phyloP scores from a whole-genome alignment of 2,329 filamentous ascomycete genomes.

The Pleoardoris graminearum region DNA sequence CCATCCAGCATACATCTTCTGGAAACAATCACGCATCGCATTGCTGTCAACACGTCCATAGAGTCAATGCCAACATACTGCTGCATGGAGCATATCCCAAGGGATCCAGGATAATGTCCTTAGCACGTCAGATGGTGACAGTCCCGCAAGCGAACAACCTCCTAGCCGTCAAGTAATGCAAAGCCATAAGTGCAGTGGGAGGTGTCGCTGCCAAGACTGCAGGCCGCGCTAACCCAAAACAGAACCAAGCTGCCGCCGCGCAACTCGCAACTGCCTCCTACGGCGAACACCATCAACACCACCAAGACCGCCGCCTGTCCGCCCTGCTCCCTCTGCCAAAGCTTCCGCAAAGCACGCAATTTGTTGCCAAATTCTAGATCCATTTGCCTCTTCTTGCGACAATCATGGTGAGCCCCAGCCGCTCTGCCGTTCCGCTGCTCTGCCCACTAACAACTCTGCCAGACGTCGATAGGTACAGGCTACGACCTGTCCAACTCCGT shows the following conservation, averaged over 20 bases:
- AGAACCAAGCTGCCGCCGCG: conserved; percentile 30
- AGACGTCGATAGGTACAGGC: conserved; percentile 99
- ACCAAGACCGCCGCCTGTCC: conserved; percentile 12
- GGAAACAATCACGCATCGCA: too few relatives aligned
- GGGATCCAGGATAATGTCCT: too few relatives aligned
- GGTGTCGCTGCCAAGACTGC: neutral
- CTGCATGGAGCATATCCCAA: too few relatives aligned
- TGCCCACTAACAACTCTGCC: conserved; percentile 24
- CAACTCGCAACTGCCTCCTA: conserved; percentile 37
- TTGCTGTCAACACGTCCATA: too few relatives aligned
- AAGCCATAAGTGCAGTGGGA: too few relatives aligned
- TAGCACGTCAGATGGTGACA: too few relatives aligned
- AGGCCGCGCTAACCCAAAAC: conserved; percentile 6
- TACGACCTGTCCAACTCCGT: conserved; percentile 99
- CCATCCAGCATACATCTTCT: too few relatives aligned
- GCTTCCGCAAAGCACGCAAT: conserved; percentile 8
- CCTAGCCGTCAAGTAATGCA: too few relatives aligned
- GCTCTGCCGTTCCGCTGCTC: conserved; percentile 11
- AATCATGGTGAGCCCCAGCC: conserved; percentile 35
- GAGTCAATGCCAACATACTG: too few relatives aligned
- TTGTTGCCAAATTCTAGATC: conserved; percentile 7
- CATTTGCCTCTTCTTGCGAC: conserved; percentile 1
- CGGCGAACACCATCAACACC: conserved; percentile 24
- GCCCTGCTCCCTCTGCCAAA: neutral
- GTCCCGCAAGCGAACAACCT: too few relatives aligned